Evolutionary conservation across 306 rosid genomes (phyloP).

Genomic region (Prinsepia uniflora): DNA sequence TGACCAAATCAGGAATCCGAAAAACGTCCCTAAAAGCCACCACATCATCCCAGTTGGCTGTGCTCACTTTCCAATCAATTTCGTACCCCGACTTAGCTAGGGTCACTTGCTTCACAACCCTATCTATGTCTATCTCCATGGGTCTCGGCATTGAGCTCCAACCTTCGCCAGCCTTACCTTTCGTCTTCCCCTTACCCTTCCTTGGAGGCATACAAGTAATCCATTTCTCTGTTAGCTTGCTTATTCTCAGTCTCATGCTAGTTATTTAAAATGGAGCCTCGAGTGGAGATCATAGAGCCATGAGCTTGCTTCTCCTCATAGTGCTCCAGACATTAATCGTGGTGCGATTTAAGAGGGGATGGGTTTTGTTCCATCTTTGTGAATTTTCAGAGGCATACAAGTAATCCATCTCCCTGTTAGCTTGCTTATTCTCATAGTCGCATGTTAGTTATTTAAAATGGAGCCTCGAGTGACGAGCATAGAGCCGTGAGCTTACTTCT

Average conservation of each 20-base stretch:
- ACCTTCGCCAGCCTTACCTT: too few relatives aligned
- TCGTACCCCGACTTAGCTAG: too few relatives aligned
- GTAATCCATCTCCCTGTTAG: background rate
- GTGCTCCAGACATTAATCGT: conserved; percentile 45
- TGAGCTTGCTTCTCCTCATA: conserved; percentile 53
- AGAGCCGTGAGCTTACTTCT: conserved; percentile 43
- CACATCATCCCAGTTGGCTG: too few relatives aligned
- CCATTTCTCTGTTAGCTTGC: background rate
- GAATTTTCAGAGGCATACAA: conserved; percentile 25
- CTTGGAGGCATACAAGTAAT: conserved; percentile 27
- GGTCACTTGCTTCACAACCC: too few relatives aligned
- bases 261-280: conserved; percentile 38
- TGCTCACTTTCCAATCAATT: too few relatives aligned
- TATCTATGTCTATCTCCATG: too few relatives aligned
- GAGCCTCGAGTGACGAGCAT: conserved; percentile 60
- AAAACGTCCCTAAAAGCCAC: too few relatives aligned
- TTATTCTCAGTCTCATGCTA: too few relatives aligned
- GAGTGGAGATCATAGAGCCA: conserved; percentile 39
- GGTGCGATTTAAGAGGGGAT: conserved; percentile 29
- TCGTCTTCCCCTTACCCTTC: too few relatives aligned
- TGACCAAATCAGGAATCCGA: too few relatives aligned
- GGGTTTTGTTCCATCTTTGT: conserved; percentile 28
- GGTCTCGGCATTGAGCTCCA: too few relatives aligned
- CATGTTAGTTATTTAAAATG: conserved; percentile 9
- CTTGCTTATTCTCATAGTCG: too few relatives aligned